phyloP scores from a whole-genome alignment of 352 stramenopile species.

The Phytophthora lateralis region DNA sequence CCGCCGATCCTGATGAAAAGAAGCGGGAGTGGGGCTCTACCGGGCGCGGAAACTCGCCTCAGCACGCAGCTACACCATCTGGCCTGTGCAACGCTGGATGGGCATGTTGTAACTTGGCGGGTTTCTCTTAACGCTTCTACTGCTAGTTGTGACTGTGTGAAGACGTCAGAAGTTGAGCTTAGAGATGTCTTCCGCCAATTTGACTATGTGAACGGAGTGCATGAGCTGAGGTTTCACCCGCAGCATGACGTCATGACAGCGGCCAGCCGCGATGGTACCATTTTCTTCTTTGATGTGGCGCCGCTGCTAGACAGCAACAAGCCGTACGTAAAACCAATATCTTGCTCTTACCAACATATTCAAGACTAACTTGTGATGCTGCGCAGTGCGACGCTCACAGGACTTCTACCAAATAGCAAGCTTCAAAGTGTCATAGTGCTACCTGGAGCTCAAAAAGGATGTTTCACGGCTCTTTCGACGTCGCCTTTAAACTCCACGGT shows the following conservation, averaged over 20 bases:
- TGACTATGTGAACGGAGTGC: slow-evolving; percentile 58
- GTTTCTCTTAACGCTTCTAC: slow-evolving; percentile 36
- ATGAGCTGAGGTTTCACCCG: slow-evolving; percentile 66
- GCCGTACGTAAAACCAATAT: slow-evolving; percentile 32
- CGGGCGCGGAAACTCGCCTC: slow-evolving; percentile 26
- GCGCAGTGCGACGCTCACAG: slow-evolving; percentile 39
- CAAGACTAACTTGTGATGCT: slow-evolving; percentile 7
- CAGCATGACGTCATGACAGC: slow-evolving; percentile 65
- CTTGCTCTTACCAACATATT: background rate
- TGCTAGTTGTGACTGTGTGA: slow-evolving; percentile 48
- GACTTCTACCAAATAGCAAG: slow-evolving; percentile 58
- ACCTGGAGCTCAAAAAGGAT: slow-evolving; percentile 47
- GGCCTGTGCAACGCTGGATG: slow-evolving; percentile 62
- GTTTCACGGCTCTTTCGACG: slow-evolving; percentile 54
- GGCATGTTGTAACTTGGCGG: slow-evolving; percentile 59
- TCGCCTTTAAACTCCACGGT: slow-evolving; percentile 46
- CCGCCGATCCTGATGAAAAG: slow-evolving; percentile 40
- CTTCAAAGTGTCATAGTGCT: slow-evolving; percentile 51
- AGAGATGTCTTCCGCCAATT: slow-evolving; percentile 64
- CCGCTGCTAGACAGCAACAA: slow-evolving; percentile 59
- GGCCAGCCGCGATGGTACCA: slow-evolving; percentile 62
- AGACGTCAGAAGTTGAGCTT: slow-evolving; percentile 67
- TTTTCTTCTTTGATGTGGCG: slow-evolving; percentile 73
- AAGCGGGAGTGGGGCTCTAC: slow-evolving; percentile 39
- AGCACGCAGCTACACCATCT: slow-evolving; percentile 51